Conservation (phyloP, 306 rosid species). For the Cotoneaster glaucophyllus region DNA sequence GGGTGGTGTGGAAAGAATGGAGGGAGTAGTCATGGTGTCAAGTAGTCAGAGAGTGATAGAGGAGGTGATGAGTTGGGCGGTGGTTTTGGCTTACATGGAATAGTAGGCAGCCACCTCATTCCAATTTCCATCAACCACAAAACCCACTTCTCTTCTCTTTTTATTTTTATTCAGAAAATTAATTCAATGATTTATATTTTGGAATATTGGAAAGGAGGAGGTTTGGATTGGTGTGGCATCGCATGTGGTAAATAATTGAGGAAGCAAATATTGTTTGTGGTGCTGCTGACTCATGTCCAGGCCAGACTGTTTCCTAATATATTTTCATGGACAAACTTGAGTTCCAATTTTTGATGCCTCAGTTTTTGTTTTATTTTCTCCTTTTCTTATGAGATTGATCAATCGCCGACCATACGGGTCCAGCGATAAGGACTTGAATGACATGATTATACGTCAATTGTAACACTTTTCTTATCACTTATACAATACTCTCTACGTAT, state of each 20-base stretch:
- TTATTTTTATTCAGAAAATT: neutral
- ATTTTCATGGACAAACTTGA: neutral
- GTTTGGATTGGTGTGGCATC: slow-evolving; percentile 19
- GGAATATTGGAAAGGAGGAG: neutral
- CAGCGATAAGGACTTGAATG: neutral
- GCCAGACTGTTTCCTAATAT: neutral
- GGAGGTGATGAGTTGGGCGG: neutral
- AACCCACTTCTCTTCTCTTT: neutral
- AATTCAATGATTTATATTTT: slow-evolving; percentile 8
- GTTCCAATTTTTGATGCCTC: neutral
- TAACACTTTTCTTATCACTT: no score
- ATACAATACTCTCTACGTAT: no score
- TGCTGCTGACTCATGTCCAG: slow-evolving; percentile 43
- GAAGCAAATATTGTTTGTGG: neutral
- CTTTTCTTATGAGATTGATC: neutral
- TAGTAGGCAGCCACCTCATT: neutral
- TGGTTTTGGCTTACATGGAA: neutral
- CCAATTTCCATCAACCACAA: neutral
- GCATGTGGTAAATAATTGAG: slow-evolving; percentile 9
- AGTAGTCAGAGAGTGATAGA: neutral
- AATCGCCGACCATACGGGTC: neutral
- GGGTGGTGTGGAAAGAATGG: neutral
- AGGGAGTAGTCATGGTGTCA: neutral
- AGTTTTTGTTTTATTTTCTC: neutral
- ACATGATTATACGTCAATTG: no score